These are phyloP conservation scores for Hirschioporus abietinus DNA, from an alignment of 768 basidiomycete genomes.

Conservation along the genomic window DNA sequence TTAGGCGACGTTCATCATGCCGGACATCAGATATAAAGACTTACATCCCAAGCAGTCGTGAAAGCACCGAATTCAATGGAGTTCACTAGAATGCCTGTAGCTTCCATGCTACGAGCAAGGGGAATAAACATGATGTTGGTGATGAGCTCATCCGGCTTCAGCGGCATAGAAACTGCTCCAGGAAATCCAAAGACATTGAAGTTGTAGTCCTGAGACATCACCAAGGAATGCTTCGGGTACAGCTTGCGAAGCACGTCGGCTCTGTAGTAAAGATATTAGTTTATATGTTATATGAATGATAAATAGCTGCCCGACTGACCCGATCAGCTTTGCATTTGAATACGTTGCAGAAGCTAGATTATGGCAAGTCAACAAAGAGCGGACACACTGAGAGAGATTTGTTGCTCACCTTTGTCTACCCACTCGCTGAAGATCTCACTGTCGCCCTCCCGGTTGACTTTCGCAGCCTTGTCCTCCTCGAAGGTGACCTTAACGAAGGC, in stretches of 20 bases:
- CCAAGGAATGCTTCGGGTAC: conserved; percentile 58
- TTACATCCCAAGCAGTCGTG: conserved; percentile 53
- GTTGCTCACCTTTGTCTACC: conserved; percentile 41
- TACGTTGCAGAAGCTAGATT: conserved; percentile 48
- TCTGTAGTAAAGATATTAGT: conserved; percentile 14
- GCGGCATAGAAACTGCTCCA: conserved; percentile 36
- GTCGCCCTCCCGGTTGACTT: conserved; percentile 5
- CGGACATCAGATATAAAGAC: conserved; percentile 16
- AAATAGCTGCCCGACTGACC: conserved; percentile 29
- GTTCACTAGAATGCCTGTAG: conserved; percentile 51
- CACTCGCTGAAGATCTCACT: conserved; percentile 46
- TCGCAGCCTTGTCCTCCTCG: conserved; percentile 21
- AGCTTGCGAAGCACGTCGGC: conserved; percentile 47
- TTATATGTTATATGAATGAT: neutral
- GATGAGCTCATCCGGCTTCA: conserved; percentile 46
- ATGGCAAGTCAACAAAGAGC: neutral
- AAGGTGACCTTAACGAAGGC: conserved; percentile 43
- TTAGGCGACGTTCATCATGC: neutral
- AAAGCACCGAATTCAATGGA: conserved; percentile 50
- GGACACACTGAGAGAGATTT: neutral
- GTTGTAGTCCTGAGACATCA: conserved; percentile 42
- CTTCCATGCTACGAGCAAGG: conserved; percentile 33
- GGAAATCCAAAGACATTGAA: conserved; percentile 50
- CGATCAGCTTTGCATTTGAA: conserved; percentile 37
- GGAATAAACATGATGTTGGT: conserved; percentile 46